Evolutionary conservation across 2,329 filamentous ascomycete genomes (phyloP).

Genomic region (Aspergillus proliferans): DNA sequence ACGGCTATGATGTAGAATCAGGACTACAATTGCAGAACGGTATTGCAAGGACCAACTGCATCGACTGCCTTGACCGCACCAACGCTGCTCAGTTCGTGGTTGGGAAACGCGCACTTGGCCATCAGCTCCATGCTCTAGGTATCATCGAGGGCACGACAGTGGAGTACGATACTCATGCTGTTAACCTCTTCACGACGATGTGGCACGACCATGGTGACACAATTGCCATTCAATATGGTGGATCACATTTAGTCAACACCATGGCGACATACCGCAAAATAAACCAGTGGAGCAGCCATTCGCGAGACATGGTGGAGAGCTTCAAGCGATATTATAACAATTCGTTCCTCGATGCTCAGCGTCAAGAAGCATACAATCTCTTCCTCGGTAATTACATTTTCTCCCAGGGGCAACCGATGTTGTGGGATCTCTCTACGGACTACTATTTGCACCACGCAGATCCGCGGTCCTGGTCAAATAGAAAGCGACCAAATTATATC

Average conservation of each 20-base stretch:
- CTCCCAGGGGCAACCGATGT: conserved; percentile 77
- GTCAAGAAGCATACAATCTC: conserved; percentile 95
- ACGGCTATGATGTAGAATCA: conserved; percentile 66
- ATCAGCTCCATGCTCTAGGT: conserved; percentile 86
- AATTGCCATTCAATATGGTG: conserved; percentile 95
- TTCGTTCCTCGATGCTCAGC: conserved; percentile 93
- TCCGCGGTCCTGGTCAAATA: conserved; percentile 65
- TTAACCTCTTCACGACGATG: conserved; percentile 97
- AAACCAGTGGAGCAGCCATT: conserved; percentile 97
- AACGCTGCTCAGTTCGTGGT: conserved; percentile 98
- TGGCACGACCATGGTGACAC: conserved; percentile 97
- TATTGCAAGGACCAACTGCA: conserved; percentile 91
- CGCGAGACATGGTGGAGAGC: conserved; percentile 96
- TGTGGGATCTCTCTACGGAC: conserved; percentile 92
- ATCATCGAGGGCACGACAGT: conserved; percentile 73
- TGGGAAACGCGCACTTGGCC: conserved; percentile 83
- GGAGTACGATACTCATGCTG: conserved; percentile 90
- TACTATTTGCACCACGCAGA: conserved; percentile 92
- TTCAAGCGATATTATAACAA: conserved; percentile 99
- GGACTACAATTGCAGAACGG: conserved; percentile 76
- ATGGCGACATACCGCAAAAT: conserved; percentile 99
- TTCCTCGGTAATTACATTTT: conserved; percentile 97
- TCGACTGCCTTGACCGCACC: conserved; percentile 93
- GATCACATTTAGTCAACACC: conserved; percentile 94
- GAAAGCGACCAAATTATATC: conserved; percentile 66